Evolutionary conservation across 305 asterid species (phyloP).

Genomic region (Fraxinus dipetala): DNA sequence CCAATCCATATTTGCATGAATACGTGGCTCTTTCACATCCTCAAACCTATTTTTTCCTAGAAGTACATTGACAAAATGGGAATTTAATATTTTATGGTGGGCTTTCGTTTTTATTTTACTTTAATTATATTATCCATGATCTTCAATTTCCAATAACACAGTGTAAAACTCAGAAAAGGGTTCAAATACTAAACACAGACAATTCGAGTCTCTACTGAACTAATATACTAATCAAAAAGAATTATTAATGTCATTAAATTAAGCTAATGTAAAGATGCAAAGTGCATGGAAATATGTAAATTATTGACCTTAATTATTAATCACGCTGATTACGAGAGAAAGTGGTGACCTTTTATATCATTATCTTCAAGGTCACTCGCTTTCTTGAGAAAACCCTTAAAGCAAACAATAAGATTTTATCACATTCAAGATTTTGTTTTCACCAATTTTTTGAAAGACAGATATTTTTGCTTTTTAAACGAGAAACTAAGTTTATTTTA

Average conservation of each 20-base stretch:
- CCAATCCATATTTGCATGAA: conserved; percentile 18
- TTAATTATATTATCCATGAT: conserved; percentile 13
- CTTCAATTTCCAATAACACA: conserved; percentile 29
- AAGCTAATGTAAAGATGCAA: not conserved
- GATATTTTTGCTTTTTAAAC: too few relatives aligned
- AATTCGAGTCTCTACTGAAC: not conserved
- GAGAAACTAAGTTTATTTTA: not conserved
- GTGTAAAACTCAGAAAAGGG: not conserved
- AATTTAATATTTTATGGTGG: conserved; percentile 18
- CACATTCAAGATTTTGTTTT: not conserved
- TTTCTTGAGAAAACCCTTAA: not conserved
- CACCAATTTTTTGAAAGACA: not conserved
- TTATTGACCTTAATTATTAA: not conserved
- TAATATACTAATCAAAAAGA: not conserved
- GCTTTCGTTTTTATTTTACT: not conserved
- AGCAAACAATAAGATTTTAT: not conserved
- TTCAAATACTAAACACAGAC: conserved; percentile 10
- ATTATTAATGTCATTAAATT: not conserved
- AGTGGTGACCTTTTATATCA: not conserved
- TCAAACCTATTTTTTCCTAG: conserved; percentile 22
- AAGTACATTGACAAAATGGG: conserved; percentile 13
- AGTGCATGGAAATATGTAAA: not conserved
- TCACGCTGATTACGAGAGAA: not conserved
- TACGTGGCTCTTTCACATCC: conserved; percentile 72
- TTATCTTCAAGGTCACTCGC: not conserved